Percentiles rank a stretch among this genome's conserved stretches.
phyloP scores from a whole-genome alignment of 1,284 basidiomycete genomes.

The Laetiporus sulphureus region DNA sequence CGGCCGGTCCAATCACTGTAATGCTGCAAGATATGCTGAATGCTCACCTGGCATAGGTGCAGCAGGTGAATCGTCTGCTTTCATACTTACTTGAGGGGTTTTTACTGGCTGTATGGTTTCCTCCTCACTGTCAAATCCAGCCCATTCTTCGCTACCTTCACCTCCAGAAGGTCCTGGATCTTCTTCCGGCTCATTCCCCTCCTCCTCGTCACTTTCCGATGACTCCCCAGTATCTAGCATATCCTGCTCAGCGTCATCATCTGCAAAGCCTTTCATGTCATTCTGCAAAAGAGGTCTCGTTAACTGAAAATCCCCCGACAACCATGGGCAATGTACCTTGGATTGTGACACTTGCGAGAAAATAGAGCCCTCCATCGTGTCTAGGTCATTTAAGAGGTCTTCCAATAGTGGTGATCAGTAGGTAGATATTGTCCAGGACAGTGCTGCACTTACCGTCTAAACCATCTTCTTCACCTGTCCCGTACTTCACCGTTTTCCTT shows the following conservation, averaged over 20 bases:
- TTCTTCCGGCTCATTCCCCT: slow-evolving; percentile 3
- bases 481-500: slow-evolving; percentile 20
- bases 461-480: slow-evolving; percentile 24
- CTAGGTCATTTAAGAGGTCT: slow-evolving; percentile 24
- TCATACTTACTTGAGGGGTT: no score
- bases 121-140: slow-evolving; percentile 13
- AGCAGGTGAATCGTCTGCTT: no score
- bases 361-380: slow-evolving; percentile 12
- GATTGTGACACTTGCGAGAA: neutral
- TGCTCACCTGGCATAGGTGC: no score
- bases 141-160: slow-evolving; percentile 17
- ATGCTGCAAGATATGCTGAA: no score
- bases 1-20: no score
- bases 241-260: neutral
- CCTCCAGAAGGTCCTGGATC: neutral
- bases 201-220: slow-evolving; percentile 7
- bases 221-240: no score
- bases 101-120: no score
- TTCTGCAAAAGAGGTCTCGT: neutral
- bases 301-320: neutral
- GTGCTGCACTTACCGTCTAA: slow-evolving; percentile 23
- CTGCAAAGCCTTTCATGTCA: neutral
- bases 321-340: neutral
- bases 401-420: no score
- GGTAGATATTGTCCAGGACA: no score